Percentiles rank a stretch among this genome's conserved stretches.
phyloP scores from a whole-genome alignment of 1,139 yeast genomes.

The Pichia sp. region DNA sequence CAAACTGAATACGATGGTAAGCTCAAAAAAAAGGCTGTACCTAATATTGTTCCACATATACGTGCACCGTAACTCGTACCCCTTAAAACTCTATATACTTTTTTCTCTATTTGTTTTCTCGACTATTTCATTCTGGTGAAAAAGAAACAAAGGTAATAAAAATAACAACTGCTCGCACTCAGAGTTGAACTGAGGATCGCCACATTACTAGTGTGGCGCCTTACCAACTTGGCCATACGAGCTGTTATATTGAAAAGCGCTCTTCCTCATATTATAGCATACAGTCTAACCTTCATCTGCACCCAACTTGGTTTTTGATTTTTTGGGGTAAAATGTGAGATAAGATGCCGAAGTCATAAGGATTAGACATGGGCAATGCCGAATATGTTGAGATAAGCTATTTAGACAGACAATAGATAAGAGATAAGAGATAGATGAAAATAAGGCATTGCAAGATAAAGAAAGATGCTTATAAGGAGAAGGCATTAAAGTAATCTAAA shows the following conservation, averaged over 20 bases:
- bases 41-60: too few relatives aligned
- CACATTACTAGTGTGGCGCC: conserved; percentile 24
- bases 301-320: too few relatives aligned
- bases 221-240: conserved; percentile 24
- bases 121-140: not conserved
- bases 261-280: not conserved
- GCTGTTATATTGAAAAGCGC: conserved; percentile 9
- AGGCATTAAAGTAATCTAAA: too few relatives aligned
- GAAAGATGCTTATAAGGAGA: too few relatives aligned
- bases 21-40: not conserved
- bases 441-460: too few relatives aligned
- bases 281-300: too few relatives aligned
- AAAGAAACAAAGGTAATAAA: not conserved
- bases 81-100: not conserved
- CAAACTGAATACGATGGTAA: not conserved
- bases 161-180: conserved; percentile 20
- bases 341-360: not conserved
- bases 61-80: not conserved
- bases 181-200: conserved; percentile 24
- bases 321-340: too few relatives aligned
- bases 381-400: too few relatives aligned
- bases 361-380: too few relatives aligned
- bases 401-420: too few relatives aligned
- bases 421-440: too few relatives aligned
- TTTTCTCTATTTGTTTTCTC: not conserved